Evolutionary conservation across 495 filamentous ascomycete species (phyloP).

Genomic region (Aspergillus leporis): DNA sequence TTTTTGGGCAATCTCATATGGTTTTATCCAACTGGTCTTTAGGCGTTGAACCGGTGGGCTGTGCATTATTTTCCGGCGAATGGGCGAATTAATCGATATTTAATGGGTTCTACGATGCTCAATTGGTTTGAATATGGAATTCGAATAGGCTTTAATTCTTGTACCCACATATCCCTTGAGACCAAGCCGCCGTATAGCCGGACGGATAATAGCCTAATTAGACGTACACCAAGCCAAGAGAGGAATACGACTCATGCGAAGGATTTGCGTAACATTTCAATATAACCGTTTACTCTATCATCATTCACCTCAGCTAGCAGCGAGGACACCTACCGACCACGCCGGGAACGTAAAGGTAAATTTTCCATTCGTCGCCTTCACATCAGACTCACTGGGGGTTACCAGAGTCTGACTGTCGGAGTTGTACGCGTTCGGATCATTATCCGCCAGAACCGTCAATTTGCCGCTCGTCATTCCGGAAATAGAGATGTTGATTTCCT

Average conservation of each 20-base stretch:
- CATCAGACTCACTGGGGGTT: constrained; percentile 11
- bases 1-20: not conserved
- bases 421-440: constrained; percentile 40
- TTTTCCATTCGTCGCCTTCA: constrained; percentile 7
- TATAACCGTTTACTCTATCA: not conserved
- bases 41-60: not conserved
- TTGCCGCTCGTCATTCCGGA: constrained; percentile 29
- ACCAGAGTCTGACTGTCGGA: constrained; percentile 20
- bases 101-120: no score
- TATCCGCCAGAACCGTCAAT: constrained; percentile 37
- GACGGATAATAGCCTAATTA: not conserved
- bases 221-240: not conserved
- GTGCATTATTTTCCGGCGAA: not conserved
- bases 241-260: not conserved
- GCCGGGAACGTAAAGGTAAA: constrained; percentile 15
- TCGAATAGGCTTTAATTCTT: no score
- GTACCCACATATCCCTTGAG: no score
- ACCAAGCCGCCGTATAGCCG: not conserved
- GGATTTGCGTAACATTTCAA: not conserved
- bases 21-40: not conserved
- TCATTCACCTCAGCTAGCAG: not conserved
- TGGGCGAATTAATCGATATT: not conserved
- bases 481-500: constrained; percentile 32
- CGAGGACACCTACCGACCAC: constrained; percentile 15
- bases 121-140: no score